Evolutionary conservation across 345 rosid genomes (phyloP).

Genomic region (Acer saccharum): DNA sequence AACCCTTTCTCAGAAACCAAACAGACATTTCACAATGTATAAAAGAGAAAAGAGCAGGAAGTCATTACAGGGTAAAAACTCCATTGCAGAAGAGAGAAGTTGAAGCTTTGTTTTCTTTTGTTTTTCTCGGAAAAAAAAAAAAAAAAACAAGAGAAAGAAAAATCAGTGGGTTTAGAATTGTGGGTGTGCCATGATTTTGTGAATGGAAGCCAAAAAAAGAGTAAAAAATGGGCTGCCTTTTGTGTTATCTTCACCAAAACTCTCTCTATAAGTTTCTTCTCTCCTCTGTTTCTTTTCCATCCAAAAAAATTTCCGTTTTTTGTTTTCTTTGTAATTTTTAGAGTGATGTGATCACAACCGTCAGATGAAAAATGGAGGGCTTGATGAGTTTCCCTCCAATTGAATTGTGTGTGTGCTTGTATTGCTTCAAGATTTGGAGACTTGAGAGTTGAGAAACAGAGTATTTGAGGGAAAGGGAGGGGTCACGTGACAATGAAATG

Average conservation of each 20-base stretch:
- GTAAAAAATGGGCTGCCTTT: conserved; percentile 23
- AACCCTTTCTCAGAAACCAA: conserved; percentile 19
- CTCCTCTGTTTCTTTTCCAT: background rate
- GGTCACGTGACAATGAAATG: conserved; percentile 1
- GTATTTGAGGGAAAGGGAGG: background rate
- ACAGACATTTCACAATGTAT: conserved; percentile 3
- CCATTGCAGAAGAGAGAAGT: conserved; percentile 20
- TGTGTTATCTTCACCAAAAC: conserved; percentile 29
- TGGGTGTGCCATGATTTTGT: conserved; percentile 1
- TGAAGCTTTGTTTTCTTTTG: conserved; percentile 11
- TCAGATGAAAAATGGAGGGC: conserved; percentile 31
- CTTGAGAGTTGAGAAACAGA: background rate
- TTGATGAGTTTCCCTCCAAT: conserved; percentile 46
- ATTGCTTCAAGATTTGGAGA: background rate
- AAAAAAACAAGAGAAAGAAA: background rate
- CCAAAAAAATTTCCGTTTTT: background rate
- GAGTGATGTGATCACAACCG: conserved; percentile 15
- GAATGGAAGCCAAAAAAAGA: background rate
- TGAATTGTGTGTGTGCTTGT: background rate
- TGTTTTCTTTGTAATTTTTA: no score
- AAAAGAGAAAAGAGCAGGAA: conserved; percentile 15
- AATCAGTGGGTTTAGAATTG: conserved; percentile 15
- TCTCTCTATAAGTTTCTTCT: background rate
- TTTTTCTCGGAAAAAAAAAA: conserved; percentile 1
- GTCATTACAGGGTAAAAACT: conserved; percentile 37